Evolutionary conservation across 2,329 filamentous ascomycete genomes (phyloP), one percentile per base, ranked within the genome.

Genomic region (Penicillium sp.): DNA sequence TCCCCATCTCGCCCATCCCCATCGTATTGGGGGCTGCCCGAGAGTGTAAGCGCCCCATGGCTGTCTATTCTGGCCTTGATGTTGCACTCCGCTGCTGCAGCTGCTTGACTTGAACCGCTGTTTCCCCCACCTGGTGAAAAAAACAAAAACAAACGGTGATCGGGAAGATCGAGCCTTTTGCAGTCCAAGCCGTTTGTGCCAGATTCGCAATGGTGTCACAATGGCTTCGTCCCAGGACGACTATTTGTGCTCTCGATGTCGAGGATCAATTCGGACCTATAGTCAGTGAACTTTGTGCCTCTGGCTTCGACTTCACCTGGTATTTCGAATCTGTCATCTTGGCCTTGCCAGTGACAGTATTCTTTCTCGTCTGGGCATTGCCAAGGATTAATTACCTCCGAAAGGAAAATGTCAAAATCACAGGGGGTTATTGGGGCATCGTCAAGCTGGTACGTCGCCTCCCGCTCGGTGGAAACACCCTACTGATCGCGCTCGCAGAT

Each of bases 281-380:
- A 12, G 46, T 48, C 34, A 48, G 46, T 48, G 46, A 48, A 10
- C 31, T 48, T 21, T 48, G 46, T 38, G 46, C 46, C 34, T 48
- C 46, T 27, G 46, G 46, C 8, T 48, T 48, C 15, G 46, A 48
- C 29, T 48, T 48, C 46, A 48, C 46, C 32, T 48, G 46, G 46
- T 48, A 48, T 32, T 48, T 48, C 34, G 46, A 48, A 32, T 48
- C 46, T 12, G 46, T 48, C 18, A 38, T 48, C 46, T 38, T 48
- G 46, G 25, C 46, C n/a, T 37, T 48, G 21, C 46, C 46, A 27
- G 46, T 48, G 32, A 48, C 46, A 21, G 23, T 37, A 15, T 25
- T 48, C 46, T 48, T 48, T 37, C 46, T 48, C 32, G 12, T 48
- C 21, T 48, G 46, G 46, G 32, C 46, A 15, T 37, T 48, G 21